A percentile compares a stretch with the other conserved stretches of the same genome.
Evolutionary conservation across 371 early-diverging fungal species (phyloP).

Genomic region (Fennellomyces sp.): DNA sequence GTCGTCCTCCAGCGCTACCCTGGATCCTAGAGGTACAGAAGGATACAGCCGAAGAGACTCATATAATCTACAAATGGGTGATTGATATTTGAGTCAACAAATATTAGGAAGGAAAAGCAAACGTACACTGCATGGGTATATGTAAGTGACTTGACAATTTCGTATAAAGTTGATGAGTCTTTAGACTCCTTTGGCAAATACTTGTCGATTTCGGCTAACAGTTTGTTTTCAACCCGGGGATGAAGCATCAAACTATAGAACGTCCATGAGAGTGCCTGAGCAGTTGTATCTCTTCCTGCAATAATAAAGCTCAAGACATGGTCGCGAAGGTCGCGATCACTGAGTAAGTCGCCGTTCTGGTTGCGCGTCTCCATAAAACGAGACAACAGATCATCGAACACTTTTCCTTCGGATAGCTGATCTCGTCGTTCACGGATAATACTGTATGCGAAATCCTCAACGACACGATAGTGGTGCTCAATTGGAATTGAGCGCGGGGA

Average conservation of each 20-base stretch:
- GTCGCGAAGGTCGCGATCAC: conserved; percentile 61
- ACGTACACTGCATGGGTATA: conserved; percentile 60
- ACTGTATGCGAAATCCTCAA: conserved; percentile 50
- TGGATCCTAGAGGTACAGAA: conserved; percentile 70
- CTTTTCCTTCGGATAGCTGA: conserved; percentile 41
- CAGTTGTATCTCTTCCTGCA: conserved; percentile 68
- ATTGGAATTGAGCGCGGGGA: conserved; percentile 38
- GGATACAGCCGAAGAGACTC: conserved; percentile 76
- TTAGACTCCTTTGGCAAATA: conserved; percentile 26
- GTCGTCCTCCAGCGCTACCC: conserved; percentile 65
- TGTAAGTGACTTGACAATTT: conserved; percentile 48
- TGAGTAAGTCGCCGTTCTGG: conserved; percentile 52
- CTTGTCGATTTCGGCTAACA: conserved; percentile 57
- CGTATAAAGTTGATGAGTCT: conserved; percentile 32
- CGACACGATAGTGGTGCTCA: conserved; percentile 40
- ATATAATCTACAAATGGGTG: conserved; percentile 31
- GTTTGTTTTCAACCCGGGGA: conserved; percentile 50
- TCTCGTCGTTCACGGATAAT: conserved; percentile 44
- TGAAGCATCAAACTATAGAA: conserved; percentile 59
- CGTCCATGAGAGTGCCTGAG: conserved; percentile 74
- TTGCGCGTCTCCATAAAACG: conserved; percentile 62
- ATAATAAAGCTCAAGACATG: conserved; percentile 73
- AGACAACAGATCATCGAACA: conserved; percentile 57
- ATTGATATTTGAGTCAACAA: conserved; percentile 5
- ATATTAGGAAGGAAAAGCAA: too few relatives aligned